phyloP scores from a whole-genome alignment of 2,329 filamentous ascomycete species.

The Stagonosporopsis cucurbitacearum region DNA sequence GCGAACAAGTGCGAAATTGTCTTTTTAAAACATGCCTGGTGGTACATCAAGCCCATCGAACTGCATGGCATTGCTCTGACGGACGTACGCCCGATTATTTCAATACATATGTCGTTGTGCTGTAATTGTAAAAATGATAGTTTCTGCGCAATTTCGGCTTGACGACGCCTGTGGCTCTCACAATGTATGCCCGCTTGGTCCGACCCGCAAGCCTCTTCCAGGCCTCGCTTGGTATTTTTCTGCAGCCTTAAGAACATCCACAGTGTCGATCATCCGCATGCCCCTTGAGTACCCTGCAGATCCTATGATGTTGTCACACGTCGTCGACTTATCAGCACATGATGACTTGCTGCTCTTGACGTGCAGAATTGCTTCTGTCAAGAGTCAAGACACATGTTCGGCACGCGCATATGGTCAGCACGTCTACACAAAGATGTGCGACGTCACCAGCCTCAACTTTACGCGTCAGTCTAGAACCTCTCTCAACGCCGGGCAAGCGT shows the following conservation, averaged over 20 bases:
- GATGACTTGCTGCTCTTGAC: neutral
- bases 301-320: neutral
- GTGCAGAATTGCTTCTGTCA: neutral
- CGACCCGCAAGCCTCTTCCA: slow-evolving; percentile 3
- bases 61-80: slow-evolving; percentile 45
- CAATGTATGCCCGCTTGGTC: neutral
- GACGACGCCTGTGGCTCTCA: slow-evolving; percentile 16
- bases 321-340: neutral
- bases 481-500: slow-evolving; percentile 15
- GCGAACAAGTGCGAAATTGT: slow-evolving; percentile 51
- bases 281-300: slow-evolving; percentile 9
- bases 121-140: neutral
- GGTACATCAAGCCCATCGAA: slow-evolving; percentile 44
- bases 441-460: slow-evolving; percentile 19
- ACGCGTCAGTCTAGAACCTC: slow-evolving; percentile 16
- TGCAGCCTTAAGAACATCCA: slow-evolving; percentile 7
- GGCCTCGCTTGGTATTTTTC: slow-evolving; percentile 6
- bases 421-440: slow-evolving; percentile 11
- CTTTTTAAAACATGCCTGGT: slow-evolving; percentile 53
- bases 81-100: neutral
- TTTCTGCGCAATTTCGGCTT: slow-evolving; percentile 6
- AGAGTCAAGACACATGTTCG: slow-evolving; percentile 2
- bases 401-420: neutral
- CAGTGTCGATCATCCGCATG: slow-evolving; percentile 19
- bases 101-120: neutral